Evolutionary conservation across 129 eudicot genomes (phyloP).

Genomic region (Lactuca sativa): DNA sequence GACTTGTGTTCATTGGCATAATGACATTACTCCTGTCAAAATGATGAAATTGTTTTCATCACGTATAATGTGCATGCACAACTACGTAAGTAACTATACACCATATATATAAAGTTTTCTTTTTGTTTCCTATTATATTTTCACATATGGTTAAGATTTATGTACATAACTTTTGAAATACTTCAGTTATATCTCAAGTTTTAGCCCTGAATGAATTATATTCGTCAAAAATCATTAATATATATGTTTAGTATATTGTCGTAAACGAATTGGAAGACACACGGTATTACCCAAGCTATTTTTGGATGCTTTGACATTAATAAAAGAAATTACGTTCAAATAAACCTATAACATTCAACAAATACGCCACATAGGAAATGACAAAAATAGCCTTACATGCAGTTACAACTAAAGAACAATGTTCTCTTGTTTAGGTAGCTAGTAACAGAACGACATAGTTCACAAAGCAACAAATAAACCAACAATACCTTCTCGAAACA

Average conservation of each 20-base stretch:
- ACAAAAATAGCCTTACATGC: conserved; percentile 17
- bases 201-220: background rate
- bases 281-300: background rate
- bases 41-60: background rate
- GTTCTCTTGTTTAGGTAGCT: conserved; percentile 19
- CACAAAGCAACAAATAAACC: conserved; percentile 4
- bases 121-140: background rate
- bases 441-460: conserved; percentile 10
- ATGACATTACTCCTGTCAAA: background rate
- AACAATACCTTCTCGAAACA: conserved; percentile 15
- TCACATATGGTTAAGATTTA: background rate
- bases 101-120: background rate
- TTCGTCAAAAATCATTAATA: too few relatives aligned
- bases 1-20: background rate
- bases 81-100: background rate
- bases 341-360: conserved; percentile 18
- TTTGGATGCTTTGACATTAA: background rate
- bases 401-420: conserved; percentile 13
- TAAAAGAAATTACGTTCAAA: background rate
- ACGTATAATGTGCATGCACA: background rate
- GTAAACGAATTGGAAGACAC: background rate
- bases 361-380: conserved; percentile 11
- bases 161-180: too few relatives aligned
- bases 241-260: background rate
- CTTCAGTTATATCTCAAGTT: background rate